phyloP scores from a whole-genome alignment of 768 basidiomycete species.

The Dacryopinax primogenitus region DNA sequence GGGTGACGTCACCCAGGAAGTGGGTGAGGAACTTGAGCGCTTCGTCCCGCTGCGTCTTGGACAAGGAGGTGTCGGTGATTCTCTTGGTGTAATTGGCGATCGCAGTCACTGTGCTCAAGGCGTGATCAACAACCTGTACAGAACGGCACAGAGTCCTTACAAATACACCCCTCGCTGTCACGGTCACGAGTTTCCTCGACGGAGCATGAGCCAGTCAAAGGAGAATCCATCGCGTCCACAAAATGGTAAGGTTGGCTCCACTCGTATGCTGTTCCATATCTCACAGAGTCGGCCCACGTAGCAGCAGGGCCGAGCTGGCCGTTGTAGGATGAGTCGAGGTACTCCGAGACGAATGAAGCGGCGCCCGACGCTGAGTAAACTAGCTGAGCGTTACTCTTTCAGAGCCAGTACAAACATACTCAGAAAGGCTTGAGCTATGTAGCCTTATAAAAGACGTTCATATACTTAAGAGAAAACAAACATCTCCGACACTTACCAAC shows the following conservation, averaged over 20 bases:
- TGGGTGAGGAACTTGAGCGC: conserved; percentile 40
- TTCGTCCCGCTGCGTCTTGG: conserved; percentile 35
- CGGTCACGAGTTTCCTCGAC: conserved; percentile 39
- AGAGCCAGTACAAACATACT: conserved; percentile 9
- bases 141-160: conserved; percentile 16
- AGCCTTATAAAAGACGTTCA: conserved; percentile 17
- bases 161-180: conserved; percentile 25
- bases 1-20: conserved; percentile 40
- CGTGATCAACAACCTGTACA: too few species aligned
- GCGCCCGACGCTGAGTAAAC: not conserved
- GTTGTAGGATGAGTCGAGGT: not conserved
- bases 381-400: not conserved
- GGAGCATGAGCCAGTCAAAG: conserved; percentile 38
- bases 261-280: not conserved
- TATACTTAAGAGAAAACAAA: not conserved
- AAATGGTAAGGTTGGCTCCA: conserved; percentile 1
- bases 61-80: conserved; percentile 34
- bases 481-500: conserved; percentile 27
- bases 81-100: conserved; percentile 47
- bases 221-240: conserved; percentile 23
- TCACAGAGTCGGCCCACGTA: not conserved
- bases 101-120: conserved; percentile 32
- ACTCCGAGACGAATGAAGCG: conserved; percentile 1
- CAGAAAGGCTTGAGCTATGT: conserved; percentile 10
- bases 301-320: not conserved